These are phyloP conservation scores for Oryza glumipatula DNA, from an alignment of 176 grass and related monocot species.

Conservation along the genomic window DNA sequence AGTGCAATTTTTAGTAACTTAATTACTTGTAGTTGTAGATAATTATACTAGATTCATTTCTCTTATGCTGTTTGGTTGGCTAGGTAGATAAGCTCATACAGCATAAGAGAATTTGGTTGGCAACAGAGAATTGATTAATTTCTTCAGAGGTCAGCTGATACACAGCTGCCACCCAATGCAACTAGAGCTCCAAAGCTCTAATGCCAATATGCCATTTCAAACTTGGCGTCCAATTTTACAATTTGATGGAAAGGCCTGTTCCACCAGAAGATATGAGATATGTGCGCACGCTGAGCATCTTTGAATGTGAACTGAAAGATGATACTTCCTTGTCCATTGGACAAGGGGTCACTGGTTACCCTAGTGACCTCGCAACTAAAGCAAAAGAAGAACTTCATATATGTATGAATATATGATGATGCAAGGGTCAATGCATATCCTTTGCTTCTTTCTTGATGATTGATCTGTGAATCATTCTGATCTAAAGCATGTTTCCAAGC, in stretches of 20 bases:
- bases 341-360: conserved; percentile 30
- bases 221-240: conserved; percentile 39
- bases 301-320: conserved; percentile 49
- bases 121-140: conserved; percentile 16
- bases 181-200: conserved; percentile 22
- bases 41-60: not conserved
- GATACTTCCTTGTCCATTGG: conserved; percentile 48
- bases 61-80: conserved; percentile 23
- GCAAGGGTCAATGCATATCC: conserved; percentile 1
- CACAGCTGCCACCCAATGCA: conserved; percentile 30
- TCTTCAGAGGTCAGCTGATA: conserved; percentile 25
- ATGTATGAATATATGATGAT: conserved; percentile 5
- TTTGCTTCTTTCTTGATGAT: not conserved
- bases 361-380: conserved; percentile 46
- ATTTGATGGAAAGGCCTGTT: conserved; percentile 46
- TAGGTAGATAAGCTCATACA: not conserved
- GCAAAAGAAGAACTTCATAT: conserved; percentile 21
- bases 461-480: not conserved
- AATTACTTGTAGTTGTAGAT: not conserved
- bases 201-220: conserved; percentile 27
- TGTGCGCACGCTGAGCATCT: conserved; percentile 15
- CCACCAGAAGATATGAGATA: conserved; percentile 33
- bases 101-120: not conserved
- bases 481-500: conserved; percentile 7
- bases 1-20: conserved; percentile 28